These are phyloP conservation scores for Ascochyta pisi DNA, from an alignment of 2,329 filamentous ascomycete genomes.

Conservation along the genomic window DNA sequence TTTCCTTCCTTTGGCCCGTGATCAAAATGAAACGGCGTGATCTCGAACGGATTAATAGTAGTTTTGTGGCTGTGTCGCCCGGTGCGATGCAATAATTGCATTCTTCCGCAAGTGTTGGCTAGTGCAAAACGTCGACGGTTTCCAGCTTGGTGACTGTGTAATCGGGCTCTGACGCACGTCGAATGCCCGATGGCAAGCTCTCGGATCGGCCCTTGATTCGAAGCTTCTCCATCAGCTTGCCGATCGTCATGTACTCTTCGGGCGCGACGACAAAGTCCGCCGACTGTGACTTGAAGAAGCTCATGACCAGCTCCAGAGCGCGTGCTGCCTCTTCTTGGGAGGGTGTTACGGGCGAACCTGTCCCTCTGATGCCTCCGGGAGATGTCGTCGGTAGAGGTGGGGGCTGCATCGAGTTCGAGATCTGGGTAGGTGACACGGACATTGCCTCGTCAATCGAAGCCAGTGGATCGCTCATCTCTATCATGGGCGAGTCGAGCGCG, in stretches of 20 bases:
- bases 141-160: conserved; percentile 41
- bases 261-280: conserved; percentile 75
- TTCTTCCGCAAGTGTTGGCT: conserved; percentile 18
- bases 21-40: conserved; percentile 5
- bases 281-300: conserved; percentile 77
- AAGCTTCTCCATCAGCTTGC: conserved; percentile 86
- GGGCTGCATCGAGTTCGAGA: conserved; percentile 55
- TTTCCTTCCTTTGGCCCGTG: conserved; percentile 6
- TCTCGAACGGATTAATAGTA: conserved; percentile 10
- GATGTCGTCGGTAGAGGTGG: conserved; percentile 53
- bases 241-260: conserved; percentile 76
- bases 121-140: conserved; percentile 40
- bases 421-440: conserved; percentile 42
- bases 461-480: conserved; percentile 52
- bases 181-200: conserved; percentile 41
- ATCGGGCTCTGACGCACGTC: conserved; percentile 46
- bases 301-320: conserved; percentile 81
- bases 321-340: conserved; percentile 85
- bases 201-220: conserved; percentile 66
- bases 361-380: conserved; percentile 32
- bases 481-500: conserved; percentile 59
- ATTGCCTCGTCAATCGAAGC: conserved; percentile 52
- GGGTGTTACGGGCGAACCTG: conserved; percentile 63
- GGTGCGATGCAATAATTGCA: conserved; percentile 16
- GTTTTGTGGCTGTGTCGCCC: conserved; percentile 19